Evolutionary conservation across 768 basidiomycete genomes (phyloP).

Genomic region (Suillus americanus): DNA sequence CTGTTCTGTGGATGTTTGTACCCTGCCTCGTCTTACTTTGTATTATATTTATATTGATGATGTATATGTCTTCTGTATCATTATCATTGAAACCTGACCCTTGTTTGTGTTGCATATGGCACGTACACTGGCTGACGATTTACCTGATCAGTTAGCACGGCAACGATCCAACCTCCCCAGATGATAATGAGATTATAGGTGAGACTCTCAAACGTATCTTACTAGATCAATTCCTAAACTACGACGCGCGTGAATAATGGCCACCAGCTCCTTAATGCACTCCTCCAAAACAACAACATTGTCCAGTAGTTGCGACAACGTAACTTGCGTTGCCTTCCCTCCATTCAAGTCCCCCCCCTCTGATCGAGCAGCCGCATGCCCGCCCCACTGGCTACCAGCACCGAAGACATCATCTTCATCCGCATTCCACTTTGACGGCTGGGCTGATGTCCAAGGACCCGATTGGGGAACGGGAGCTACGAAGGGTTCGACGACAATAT

Average conservation of each 20-base stretch:
- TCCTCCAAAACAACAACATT: slow-evolving; percentile 96
- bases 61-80: neutral
- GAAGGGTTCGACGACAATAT: slow-evolving; percentile 71
- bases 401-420: slow-evolving; percentile 76
- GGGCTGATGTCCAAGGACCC: slow-evolving; percentile 64
- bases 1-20: neutral
- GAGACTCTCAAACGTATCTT: slow-evolving; percentile 57
- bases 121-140: neutral
- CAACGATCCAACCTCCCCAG: neutral
- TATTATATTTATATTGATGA: neutral
- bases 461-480: slow-evolving; percentile 56
- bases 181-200: neutral
- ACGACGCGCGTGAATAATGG: slow-evolving; percentile 80
- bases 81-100: neutral
- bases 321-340: slow-evolving; percentile 46
- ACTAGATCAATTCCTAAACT: slow-evolving; percentile 83
- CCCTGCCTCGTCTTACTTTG: neutral
- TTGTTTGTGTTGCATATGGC: neutral
- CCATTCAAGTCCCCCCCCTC: slow-evolving; percentile 29
- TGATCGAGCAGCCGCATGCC: slow-evolving; percentile 27
- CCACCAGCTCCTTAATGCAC: slow-evolving; percentile 88
- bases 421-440: slow-evolving; percentile 48
- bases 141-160: neutral
- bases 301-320: slow-evolving; percentile 83
- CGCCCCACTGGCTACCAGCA: slow-evolving; percentile 43